A percentile compares a stretch with the other conserved stretches of the same genome.
Conservation (phyloP, 495 filamentous ascomycete genomes). For the Aspergillus egyptiacus region DNA sequence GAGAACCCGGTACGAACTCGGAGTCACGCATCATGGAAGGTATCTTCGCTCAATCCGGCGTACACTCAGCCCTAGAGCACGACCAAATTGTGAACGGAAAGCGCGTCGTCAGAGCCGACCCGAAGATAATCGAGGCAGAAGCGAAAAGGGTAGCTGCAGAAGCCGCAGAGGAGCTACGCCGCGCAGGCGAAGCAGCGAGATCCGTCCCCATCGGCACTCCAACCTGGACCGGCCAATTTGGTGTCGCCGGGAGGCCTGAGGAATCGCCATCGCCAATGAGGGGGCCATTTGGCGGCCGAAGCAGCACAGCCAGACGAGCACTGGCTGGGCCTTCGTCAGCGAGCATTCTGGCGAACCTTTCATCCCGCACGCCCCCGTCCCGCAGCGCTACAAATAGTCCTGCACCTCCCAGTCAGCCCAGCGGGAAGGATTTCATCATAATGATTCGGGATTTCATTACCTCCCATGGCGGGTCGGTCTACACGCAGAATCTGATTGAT, state of each 20-base stretch:
- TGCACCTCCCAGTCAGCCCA: conserved; percentile 23
- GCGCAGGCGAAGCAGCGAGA: conserved; percentile 64
- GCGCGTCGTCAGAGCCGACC: conserved; percentile 58
- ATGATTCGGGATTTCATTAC: conserved; percentile 70
- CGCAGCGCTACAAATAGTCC: conserved; percentile 29
- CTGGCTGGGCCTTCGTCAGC: conserved; percentile 48
- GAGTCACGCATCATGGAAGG: conserved; percentile 73
- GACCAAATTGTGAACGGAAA: conserved; percentile 76
- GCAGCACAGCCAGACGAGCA: conserved; percentile 31
- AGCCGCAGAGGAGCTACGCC: conserved; percentile 66
- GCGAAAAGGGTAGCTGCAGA: conserved; percentile 71
- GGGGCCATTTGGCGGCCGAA: conserved; percentile 18
- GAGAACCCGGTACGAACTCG: conserved; percentile 37
- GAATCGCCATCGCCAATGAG: conserved; percentile 17
- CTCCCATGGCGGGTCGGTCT: conserved; percentile 62
- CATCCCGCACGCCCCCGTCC: conserved; percentile 27
- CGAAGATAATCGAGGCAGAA: conserved; percentile 69
- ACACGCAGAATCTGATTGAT: conserved; percentile 71
- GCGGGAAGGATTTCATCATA: conserved; percentile 55
- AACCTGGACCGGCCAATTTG: conserved; percentile 88
- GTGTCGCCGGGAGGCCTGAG: conserved; percentile 58
- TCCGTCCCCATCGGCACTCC: conserved; percentile 73
- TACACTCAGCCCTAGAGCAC: conserved; percentile 82
- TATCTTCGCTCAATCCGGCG: conserved; percentile 76
- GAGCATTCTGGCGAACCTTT: conserved; percentile 54